Evolutionary conservation across 2,329 filamentous ascomycete genomes (phyloP).

Genomic region (Eutypa lata): DNA sequence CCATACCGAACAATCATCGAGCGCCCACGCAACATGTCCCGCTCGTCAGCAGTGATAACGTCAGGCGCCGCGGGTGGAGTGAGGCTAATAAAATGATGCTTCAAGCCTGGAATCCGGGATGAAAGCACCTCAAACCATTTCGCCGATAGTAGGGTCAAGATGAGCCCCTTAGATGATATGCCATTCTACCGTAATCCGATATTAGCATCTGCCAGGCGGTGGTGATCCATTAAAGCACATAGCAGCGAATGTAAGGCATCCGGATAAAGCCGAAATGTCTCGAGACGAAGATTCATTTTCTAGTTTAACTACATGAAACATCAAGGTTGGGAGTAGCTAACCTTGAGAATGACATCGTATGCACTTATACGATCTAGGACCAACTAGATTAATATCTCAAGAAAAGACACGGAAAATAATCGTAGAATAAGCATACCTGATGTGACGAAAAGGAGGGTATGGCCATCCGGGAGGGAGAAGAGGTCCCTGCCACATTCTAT

Average conservation of each 20-base stretch:
- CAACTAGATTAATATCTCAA: background rate
- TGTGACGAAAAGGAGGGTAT: conserved; percentile 3
- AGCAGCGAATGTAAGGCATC: too few species aligned
- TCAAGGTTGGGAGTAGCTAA: conserved; percentile 2
- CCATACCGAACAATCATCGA: conserved; percentile 6
- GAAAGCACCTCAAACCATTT: conserved; percentile 54
- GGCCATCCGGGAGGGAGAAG: conserved; percentile 1
- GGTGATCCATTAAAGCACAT: too few species aligned
- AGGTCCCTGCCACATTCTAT: background rate
- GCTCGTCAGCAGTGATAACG: conserved; percentile 1
- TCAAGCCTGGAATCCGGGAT: conserved; percentile 43
- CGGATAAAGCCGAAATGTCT: too few species aligned
- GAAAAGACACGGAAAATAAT: background rate
- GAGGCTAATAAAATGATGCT: conserved; percentile 50
- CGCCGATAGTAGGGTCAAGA: conserved; percentile 44
- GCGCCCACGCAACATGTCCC: conserved; percentile 3
- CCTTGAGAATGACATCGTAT: conserved; percentile 5
- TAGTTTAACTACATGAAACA: background rate
- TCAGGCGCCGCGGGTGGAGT: conserved; percentile 29
- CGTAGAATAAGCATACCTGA: background rate
- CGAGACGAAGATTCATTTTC: too few species aligned
- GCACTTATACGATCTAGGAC: conserved; percentile 4
- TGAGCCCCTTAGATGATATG: conserved; percentile 51
- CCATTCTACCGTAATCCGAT: conserved; percentile 48
- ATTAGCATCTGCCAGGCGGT: background rate